These are phyloP conservation scores for Lipomyces mesembrius DNA, from an alignment of 805 yeast genomes.

Conservation along the genomic window DNA sequence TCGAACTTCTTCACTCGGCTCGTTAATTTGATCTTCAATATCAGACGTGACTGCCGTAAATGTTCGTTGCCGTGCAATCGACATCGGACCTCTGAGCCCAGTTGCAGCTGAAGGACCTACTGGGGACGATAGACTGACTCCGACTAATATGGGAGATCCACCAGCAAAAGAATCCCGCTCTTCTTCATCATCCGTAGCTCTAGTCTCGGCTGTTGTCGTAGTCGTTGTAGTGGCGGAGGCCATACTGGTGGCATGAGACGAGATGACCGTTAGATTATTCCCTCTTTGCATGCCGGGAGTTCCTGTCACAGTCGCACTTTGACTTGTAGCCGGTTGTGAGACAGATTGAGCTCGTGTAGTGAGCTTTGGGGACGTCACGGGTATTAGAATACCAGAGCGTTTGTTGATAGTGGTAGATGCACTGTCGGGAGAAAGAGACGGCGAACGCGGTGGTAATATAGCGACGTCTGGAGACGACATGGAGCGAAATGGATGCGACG, in stretches of 20 bases:
- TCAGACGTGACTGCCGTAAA: constrained; percentile 9
- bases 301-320: neutral
- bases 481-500: neutral
- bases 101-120: constrained; percentile 1
- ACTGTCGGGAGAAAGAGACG: neutral
- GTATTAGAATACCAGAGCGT: constrained; percentile 1
- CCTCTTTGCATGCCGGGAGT: neutral
- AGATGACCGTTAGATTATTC: neutral
- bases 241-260: neutral
- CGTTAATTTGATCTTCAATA: neutral
- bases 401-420: constrained; percentile 2
- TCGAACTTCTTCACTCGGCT: constrained; percentile 38
- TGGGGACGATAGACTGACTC: neutral
- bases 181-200: constrained; percentile 9
- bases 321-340: neutral
- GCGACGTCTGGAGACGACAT: constrained; percentile 9
- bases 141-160: constrained; percentile 2
- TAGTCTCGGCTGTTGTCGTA: neutral
- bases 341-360: neutral
- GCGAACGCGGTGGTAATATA: neutral
- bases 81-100: neutral
- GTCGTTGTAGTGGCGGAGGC: neutral
- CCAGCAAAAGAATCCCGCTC: constrained; percentile 7
- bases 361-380: neutral
- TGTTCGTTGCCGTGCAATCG: constrained; percentile 16